Evolutionary conservation across 495 filamentous ascomycete genomes (phyloP).

Genomic region (Hypomontagnella submonticulosa): DNA sequence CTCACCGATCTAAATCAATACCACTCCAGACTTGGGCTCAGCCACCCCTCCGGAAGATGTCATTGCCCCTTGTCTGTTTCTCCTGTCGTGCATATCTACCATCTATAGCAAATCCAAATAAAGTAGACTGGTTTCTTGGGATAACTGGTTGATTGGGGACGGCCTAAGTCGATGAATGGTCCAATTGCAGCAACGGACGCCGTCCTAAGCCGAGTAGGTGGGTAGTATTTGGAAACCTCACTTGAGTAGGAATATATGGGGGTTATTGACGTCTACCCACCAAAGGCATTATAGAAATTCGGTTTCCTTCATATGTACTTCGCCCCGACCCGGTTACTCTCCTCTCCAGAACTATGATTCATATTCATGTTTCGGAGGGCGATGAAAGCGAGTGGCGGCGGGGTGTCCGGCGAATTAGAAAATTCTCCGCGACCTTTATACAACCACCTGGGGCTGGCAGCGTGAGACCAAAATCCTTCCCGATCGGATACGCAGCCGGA

Average conservation of each 20-base stretch:
- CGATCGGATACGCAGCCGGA: conserved; percentile 26
- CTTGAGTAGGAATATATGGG: too few species aligned
- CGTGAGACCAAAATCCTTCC: conserved; percentile 26
- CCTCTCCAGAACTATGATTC: conserved; percentile 1
- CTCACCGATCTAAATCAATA: conserved; percentile 6
- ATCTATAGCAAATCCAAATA: too few species aligned
- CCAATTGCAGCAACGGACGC: too few species aligned
- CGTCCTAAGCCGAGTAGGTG: too few species aligned
- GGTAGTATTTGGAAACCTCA: too few species aligned
- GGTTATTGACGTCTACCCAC: too few species aligned
- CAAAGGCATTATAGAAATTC: too few species aligned
- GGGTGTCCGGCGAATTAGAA: conserved; percentile 16
- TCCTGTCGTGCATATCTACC: not conserved
- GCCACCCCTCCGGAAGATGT: conserved; percentile 12
- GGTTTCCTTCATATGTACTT: not conserved
- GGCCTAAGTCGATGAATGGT: too few species aligned
- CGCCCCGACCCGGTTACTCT: not conserved
- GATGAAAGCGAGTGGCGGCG: conserved; percentile 1
- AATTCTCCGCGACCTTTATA: conserved; percentile 24
- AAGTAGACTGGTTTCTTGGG: too few species aligned
- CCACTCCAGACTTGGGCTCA: conserved; percentile 1
- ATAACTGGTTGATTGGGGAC: too few species aligned
- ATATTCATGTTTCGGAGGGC: conserved; percentile 2
- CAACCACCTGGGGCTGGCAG: not conserved
- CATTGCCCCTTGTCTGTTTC: conserved; percentile 1